Conservation (phyloP, 176 grass and related monocot species). For the Oryza meyeriana region DNA sequence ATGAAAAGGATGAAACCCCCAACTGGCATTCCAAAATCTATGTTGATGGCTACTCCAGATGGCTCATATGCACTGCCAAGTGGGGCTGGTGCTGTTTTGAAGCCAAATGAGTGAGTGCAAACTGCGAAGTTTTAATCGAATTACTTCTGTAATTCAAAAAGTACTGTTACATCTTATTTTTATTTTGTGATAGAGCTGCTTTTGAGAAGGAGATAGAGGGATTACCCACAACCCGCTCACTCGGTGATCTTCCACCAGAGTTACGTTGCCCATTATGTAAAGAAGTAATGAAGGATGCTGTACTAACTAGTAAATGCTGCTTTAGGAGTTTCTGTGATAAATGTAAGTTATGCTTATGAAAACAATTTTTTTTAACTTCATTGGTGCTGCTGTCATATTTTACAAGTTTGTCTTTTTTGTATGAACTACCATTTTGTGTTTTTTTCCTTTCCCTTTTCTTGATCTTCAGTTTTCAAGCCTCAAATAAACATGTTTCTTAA, state of each 20-base stretch:
- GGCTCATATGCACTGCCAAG: conserved; percentile 91
- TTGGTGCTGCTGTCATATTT: conserved; percentile 10
- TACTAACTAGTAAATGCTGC: conserved; percentile 99
- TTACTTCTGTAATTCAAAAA: background rate
- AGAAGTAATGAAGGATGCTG: conserved; percentile 99
- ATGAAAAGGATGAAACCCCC: conserved; percentile 90
- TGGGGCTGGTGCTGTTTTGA: conserved; percentile 92
- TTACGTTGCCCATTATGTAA: conserved; percentile 91
- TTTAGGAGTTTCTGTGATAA: conserved; percentile 99
- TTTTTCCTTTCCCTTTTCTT: conserved; percentile 4
- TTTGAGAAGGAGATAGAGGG: conserved; percentile 99
- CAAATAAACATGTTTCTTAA: background rate
- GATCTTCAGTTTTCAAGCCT: conserved; percentile 16
- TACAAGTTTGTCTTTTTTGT: background rate
- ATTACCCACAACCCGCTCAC: conserved; percentile 60
- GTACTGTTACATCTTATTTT: background rate
- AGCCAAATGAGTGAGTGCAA: conserved; percentile 85
- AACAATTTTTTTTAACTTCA: background rate
- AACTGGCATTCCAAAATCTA: conserved; percentile 99
- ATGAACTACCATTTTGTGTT: conserved; percentile 1
- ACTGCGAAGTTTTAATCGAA: conserved; percentile 21
- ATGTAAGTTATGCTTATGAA: conserved; percentile 56
- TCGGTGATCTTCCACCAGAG: conserved; percentile 84
- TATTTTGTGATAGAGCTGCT: conserved; percentile 71
- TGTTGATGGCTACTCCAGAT: conserved; percentile 94